Evolutionary conservation across 306 rosid genomes (phyloP).

Genomic region (Pterocarpus macrocarpus): DNA sequence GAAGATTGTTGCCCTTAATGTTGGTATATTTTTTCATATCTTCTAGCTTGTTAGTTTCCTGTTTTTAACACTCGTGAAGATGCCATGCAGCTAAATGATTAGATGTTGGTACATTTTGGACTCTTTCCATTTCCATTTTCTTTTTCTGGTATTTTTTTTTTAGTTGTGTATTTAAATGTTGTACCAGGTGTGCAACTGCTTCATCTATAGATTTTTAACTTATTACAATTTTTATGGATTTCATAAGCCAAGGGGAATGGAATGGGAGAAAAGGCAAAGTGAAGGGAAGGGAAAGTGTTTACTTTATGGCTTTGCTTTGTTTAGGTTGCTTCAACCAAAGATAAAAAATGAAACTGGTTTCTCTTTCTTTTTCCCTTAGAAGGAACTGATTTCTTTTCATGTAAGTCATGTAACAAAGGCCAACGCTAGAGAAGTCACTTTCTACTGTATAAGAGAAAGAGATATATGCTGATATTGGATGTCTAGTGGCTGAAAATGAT

Average conservation of each 20-base stretch:
- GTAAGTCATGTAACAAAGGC: too few relatives aligned
- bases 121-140: not conserved
- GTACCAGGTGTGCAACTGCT: not conserved
- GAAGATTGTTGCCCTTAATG: conserved; percentile 8
- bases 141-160: not conserved
- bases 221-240: not conserved
- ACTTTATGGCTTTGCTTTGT: not conserved
- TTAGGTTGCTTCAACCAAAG: not conserved
- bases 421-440: not conserved
- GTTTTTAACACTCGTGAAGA: conserved; percentile 1
- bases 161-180: conserved; percentile 4
- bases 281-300: not conserved
- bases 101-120: conserved; percentile 2
- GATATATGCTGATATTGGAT: not conserved
- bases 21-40: not conserved
- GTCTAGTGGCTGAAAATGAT: conserved; percentile 4
- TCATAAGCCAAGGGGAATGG: not conserved
- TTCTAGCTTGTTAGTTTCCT: not conserved
- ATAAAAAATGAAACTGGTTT: not conserved
- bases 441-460: not conserved
- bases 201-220: not conserved
- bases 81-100: conserved; percentile 31
- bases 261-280: not conserved
- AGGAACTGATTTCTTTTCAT: not conserved
- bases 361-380: not conserved